Conservation (phyloP, 2,329 filamentous ascomycete genomes). For the Simplicillium aogashimaense region DNA sequence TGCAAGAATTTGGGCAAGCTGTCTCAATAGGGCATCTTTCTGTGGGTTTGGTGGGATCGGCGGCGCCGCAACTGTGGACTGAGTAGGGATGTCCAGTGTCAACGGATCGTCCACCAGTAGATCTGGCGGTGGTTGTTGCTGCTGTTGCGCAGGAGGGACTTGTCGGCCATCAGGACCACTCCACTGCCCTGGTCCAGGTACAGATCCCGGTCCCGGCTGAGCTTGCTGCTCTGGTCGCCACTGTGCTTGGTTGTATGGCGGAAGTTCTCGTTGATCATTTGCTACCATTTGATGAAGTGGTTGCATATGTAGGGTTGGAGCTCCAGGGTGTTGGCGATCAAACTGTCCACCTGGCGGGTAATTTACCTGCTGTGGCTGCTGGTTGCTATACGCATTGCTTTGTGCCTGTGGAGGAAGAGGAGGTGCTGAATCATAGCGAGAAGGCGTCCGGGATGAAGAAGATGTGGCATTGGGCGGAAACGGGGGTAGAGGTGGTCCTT, state of each 20-base stretch:
- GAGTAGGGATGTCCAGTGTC: constrained; percentile 36
- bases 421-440: constrained; percentile 37
- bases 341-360: not conserved
- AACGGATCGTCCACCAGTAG: constrained; percentile 47
- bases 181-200: constrained; percentile 8
- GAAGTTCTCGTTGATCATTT: constrained; percentile 1
- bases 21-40: constrained; percentile 75
- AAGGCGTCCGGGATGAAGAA: constrained; percentile 14
- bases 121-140: constrained; percentile 33
- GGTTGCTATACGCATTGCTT: constrained; percentile 1
- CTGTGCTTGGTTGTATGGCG: constrained; percentile 14
- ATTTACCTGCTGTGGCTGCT: constrained; percentile 1
- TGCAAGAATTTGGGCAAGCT: constrained; percentile 62
- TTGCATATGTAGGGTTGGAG: not conserved
- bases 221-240: constrained; percentile 11
- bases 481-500: constrained; percentile 18
- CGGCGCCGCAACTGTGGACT: constrained; percentile 53
- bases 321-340: not conserved
- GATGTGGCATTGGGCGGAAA: constrained; percentile 13
- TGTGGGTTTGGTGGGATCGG: constrained; percentile 93
- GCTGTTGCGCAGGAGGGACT: constrained; percentile 20
- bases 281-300: not conserved
- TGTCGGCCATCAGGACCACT: constrained; percentile 8
- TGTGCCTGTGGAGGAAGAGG: constrained; percentile 28
- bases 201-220: constrained; percentile 8